Evolutionary conservation across 768 basidiomycete genomes (phyloP).

Genomic region (Boletales sp.): DNA sequence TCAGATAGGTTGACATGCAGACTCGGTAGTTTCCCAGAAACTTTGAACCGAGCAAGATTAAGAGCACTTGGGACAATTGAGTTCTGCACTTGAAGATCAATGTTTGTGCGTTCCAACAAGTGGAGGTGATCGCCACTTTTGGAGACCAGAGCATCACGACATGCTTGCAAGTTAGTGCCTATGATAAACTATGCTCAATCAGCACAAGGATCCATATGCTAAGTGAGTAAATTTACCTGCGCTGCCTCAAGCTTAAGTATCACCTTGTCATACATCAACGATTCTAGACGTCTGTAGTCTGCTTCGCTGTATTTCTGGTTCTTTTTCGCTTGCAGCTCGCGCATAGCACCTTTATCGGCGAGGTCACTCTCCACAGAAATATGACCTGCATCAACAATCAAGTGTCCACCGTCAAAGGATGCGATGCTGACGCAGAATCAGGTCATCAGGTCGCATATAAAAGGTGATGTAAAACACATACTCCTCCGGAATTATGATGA

Average conservation of each 20-base stretch:
- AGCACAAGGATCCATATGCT: constrained; percentile 2
- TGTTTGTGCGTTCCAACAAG: constrained; percentile 87
- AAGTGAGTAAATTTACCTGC: constrained; percentile 54
- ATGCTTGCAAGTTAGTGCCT: constrained; percentile 78
- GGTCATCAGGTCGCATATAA: constrained; percentile 3
- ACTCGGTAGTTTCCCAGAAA: constrained; percentile 83
- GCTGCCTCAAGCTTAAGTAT: constrained; percentile 80
- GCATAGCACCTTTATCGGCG: constrained; percentile 76
- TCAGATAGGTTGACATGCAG: constrained; percentile 90
- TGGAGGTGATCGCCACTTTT: constrained; percentile 63
- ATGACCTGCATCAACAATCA: constrained; percentile 94
- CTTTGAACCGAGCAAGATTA: constrained; percentile 83
- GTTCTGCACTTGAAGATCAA: constrained; percentile 85
- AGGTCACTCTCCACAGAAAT: constrained; percentile 91
- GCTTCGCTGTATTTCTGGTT: constrained; percentile 82
- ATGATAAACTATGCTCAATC: constrained; percentile 68
- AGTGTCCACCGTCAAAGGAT: constrained; percentile 71
- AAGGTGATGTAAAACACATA: constrained; percentile 33
- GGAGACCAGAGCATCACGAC: constrained; percentile 71
- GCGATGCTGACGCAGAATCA: constrained; percentile 54
- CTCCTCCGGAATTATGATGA: constrained; percentile 97
- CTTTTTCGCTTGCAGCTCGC: constrained; percentile 77
- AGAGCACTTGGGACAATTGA: constrained; percentile 86
- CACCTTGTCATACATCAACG: constrained; percentile 93
- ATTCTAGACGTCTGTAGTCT: constrained; percentile 82